Evolutionary conservation across 2,329 filamentous ascomycete genomes (phyloP), one percentile per base, ranked within the genome.

Genomic region (Scedosporium minutisporum): DNA sequence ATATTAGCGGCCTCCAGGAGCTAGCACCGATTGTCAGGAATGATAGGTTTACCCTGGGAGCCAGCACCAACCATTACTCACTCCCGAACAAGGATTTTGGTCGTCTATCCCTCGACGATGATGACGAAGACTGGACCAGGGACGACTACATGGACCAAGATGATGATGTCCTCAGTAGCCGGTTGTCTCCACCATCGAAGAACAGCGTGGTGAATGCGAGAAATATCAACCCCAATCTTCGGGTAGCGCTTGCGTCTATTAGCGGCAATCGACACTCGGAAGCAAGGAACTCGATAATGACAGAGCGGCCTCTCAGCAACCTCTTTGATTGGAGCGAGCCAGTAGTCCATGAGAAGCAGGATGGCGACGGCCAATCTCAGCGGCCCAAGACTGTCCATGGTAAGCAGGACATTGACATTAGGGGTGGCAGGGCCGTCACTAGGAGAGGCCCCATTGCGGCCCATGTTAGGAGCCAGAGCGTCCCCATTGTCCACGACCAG

Each of bases 261-360:
- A 83, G 78, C 59, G 79, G 80, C 53, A 82, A 80, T 65, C 72
- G 72, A 16, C 46, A 62, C 51, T 58, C 60, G 71, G 71, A 57
- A 65, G 65, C 25, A 67, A 72, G 41, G 66, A 55, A 18, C 66
- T 46, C 27, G 71, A 61, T 10, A 51, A 62, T 42, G 44, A 62
- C 67, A 53, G 82, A 87, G 61, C 78, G 84, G 14, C 82, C 83
- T 2, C 77, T 83, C 65, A 89, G 87, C 72, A 92, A 82, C 67
- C 77, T 93, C 3, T 93, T 93, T 68, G 89, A 93, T 72, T 91
- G 88, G 88, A 86, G 87, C 58, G 90, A 93, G 71, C 81, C 87
- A 14, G 75, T 82, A 27, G 75, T 78, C 6, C 78, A 83, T 64
- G 87, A 89, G 25, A 88, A 86, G 73, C 75, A 78, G 61, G 83